phyloP scores from a whole-genome alignment of 176 grass and related monocot genomes.

The Oryza nivara region DNA sequence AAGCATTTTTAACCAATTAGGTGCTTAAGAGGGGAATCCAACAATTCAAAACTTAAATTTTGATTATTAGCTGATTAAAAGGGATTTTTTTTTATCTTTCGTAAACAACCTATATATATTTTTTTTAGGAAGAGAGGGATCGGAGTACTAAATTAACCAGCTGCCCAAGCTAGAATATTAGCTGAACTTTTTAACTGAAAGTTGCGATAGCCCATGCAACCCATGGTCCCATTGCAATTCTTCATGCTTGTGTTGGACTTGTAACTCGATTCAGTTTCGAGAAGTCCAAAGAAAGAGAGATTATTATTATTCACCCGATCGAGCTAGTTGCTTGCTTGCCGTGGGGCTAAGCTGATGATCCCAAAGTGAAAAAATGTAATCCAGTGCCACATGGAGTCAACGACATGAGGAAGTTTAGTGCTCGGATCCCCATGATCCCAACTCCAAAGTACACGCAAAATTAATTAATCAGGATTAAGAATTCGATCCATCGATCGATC shows the following conservation, averaged over 20 bases:
- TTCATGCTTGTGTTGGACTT: background rate
- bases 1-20: no score
- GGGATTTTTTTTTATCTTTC: no score
- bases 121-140: no score
- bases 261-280: background rate
- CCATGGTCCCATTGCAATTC: background rate
- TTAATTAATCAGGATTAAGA: background rate
- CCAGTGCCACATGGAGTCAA: background rate
- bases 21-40: no score
- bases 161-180: background rate
- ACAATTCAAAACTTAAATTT: no score
- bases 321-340: background rate
- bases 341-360: conserved; percentile 1
- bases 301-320: background rate
- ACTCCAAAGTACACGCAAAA: conserved; percentile 38
- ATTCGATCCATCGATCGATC: background rate
- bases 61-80: no score
- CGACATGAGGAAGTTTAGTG: conserved; percentile 37
- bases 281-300: conserved; percentile 1
- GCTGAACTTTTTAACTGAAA: background rate
- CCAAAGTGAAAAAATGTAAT: background rate
- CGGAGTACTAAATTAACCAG: background rate
- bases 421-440: conserved; percentile 35
- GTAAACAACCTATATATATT: no score
- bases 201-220: background rate